Conservation (phyloP, 1,284 basidiomycete genomes). For the Cronartium ribicola region DNA sequence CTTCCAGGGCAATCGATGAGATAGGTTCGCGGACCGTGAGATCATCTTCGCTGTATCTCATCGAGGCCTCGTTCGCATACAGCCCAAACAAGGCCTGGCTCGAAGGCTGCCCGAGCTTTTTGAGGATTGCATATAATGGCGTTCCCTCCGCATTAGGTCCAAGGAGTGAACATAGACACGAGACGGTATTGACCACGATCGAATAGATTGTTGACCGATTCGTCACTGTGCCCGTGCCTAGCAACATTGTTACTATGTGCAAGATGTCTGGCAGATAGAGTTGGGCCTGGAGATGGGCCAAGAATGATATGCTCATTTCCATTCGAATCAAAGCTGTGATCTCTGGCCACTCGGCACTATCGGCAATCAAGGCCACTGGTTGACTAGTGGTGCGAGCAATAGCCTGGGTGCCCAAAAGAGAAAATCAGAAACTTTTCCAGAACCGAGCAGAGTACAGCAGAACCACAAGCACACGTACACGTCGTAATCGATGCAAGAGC, state of each 20-base stretch:
- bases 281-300: slow-evolving; percentile 61
- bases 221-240: slow-evolving; percentile 66
- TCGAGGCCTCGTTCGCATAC: slow-evolving; percentile 54
- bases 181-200: slow-evolving; percentile 71
- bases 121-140: slow-evolving; percentile 57
- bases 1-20: slow-evolving; percentile 64
- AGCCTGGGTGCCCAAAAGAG: slow-evolving; percentile 54
- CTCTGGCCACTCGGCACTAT: slow-evolving; percentile 75
- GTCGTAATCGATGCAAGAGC: slow-evolving; percentile 70
- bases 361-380: slow-evolving; percentile 61
- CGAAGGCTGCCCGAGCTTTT: slow-evolving; percentile 60
- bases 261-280: slow-evolving; percentile 75
- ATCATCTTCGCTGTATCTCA: slow-evolving; percentile 21
- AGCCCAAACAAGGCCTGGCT: slow-evolving; percentile 69
- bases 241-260: slow-evolving; percentile 69
- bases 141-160: slow-evolving; percentile 60
- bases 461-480: slow-evolving; percentile 56
- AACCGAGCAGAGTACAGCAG: not conserved
- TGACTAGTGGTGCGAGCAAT: slow-evolving; percentile 68
- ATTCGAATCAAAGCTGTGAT: slow-evolving; percentile 73
- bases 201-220: slow-evolving; percentile 76
- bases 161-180: slow-evolving; percentile 61
- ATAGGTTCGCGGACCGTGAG: slow-evolving; percentile 62
- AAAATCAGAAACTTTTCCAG: slow-evolving; percentile 25
- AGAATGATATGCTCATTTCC: slow-evolving; percentile 66